Conservation (phyloP, 345 rosid species). For the Syzygium aqueum region DNA sequence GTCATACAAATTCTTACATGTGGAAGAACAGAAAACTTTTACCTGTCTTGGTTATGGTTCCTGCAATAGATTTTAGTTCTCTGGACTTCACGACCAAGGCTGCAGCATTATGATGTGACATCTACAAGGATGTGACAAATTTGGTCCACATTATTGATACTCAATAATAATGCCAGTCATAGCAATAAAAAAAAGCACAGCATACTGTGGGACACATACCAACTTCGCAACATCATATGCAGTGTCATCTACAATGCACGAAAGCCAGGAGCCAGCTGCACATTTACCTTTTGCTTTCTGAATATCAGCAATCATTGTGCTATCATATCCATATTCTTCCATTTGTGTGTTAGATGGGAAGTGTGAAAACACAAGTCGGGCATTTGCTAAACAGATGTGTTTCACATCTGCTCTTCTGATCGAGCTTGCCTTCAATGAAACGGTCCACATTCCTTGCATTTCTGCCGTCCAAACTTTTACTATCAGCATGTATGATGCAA, state of each 20-base stretch:
- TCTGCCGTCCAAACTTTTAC: background rate
- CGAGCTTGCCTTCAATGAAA: slow-evolving; percentile 6
- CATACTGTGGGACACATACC: slow-evolving; percentile 26
- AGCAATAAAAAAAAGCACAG: background rate
- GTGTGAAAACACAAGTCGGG: slow-evolving; percentile 42
- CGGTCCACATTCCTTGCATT: background rate
- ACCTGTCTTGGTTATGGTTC: slow-evolving; percentile 95
- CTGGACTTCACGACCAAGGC: slow-evolving; percentile 89
- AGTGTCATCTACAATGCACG: slow-evolving; percentile 82
- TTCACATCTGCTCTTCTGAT: slow-evolving; percentile 39
- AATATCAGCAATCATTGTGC: slow-evolving; percentile 68
- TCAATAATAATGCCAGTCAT: background rate
- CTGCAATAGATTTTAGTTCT: slow-evolving; percentile 77
- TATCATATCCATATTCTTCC: slow-evolving; percentile 85
- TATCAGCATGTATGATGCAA: background rate
- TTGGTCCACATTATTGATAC: background rate
- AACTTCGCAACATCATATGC: slow-evolving; percentile 86
- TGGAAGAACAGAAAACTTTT: background rate
- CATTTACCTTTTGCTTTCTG: slow-evolving; percentile 67
- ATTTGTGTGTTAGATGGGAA: slow-evolving; percentile 45
- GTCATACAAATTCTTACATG: background rate
- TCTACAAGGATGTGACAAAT: slow-evolving; percentile 20
- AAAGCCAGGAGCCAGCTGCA: slow-evolving; percentile 97
- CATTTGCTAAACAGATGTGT: slow-evolving; percentile 49
- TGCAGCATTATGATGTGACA: slow-evolving; percentile 95